phyloP scores from a whole-genome alignment of 805 yeast species.

The Debaryomyces tyrocola region DNA sequence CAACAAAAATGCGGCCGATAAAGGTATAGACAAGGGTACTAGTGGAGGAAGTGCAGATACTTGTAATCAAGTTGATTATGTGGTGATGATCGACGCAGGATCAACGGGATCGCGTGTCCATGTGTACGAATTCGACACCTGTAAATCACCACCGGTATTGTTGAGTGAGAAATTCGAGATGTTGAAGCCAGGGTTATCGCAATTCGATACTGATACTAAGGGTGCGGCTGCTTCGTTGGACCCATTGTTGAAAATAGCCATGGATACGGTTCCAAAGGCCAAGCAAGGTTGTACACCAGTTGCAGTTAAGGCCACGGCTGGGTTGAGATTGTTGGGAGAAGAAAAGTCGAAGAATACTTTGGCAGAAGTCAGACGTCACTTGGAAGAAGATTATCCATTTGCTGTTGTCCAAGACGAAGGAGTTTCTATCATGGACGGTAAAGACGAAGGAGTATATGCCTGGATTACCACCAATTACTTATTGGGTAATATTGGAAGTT shows the following conservation, averaged over 20 bases:
- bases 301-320: slow-evolving; percentile 98
- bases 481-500: slow-evolving; percentile 88
- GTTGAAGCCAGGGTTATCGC: slow-evolving; percentile 90
- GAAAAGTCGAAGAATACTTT: slow-evolving; percentile 71
- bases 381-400: slow-evolving; percentile 84
- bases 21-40: slow-evolving; percentile 2
- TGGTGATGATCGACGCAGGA: slow-evolving; percentile 96
- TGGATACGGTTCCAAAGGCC: slow-evolving; percentile 71
- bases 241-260: slow-evolving; percentile 73
- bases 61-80: slow-evolving; percentile 58
- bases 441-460: slow-evolving; percentile 96
- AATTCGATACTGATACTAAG: slow-evolving; percentile 72
- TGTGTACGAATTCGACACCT: slow-evolving; percentile 86
- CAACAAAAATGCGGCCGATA: slow-evolving; percentile 3
- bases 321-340: slow-evolving; percentile 81
- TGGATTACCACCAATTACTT: slow-evolving; percentile 97
- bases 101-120: slow-evolving; percentile 97
- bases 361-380: slow-evolving; percentile 70
- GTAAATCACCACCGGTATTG: slow-evolving; percentile 80
- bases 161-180: slow-evolving; percentile 79
- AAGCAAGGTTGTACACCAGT: slow-evolving; percentile 84
- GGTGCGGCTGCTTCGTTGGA: slow-evolving; percentile 93
- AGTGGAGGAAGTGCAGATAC: neutral
- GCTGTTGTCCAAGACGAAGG: slow-evolving; percentile 88
- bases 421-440: slow-evolving; percentile 90